Base-by-base conservation (phyloP, 2,329 filamentous ascomycete genomes). In the Pyrenophora graminea region DNA sequence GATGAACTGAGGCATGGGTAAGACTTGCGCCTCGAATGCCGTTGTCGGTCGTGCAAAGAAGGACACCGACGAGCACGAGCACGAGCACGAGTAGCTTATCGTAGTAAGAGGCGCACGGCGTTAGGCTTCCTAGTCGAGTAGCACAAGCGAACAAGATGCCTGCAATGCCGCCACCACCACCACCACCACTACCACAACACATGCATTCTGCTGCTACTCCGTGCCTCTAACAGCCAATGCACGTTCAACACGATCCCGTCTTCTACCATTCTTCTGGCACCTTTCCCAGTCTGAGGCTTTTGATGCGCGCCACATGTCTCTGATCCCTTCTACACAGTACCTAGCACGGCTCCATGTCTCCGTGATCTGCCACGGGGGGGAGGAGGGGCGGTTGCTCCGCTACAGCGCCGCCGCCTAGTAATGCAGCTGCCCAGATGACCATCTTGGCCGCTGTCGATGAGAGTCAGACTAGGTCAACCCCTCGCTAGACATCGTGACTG, bases 61-160 rank as follows among this genome's bases (percentile, higher is more conserved):
- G 9, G 10, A 30, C 55, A 48, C 40, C 12, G 23, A 15, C 10
- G 23, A 38, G n/a, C 33, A 15, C 10, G 23, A 38, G n/a, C n/a
- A 33, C 32, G 32, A 45, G 31, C 21, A 27, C 46, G 53, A 49
- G 58, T 52, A 56, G 59, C 64, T 64, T 67, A 68, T 68, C 61
- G 52, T 47, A 38, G 36, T 25, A 25, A 43, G 56, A 56, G 51
- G 55, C 60, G 51, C 58, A 50, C 55, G 43, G 54, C 52, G 34
- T 57, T 42, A n/a, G 31, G n/a, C 42, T 63, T 44, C 57, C 55
- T 51, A 50, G 54, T 52, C 33, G 39, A 62, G 59, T 42, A 53
- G 27, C 33, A 40, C 51, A 59, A 62, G 58, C 57, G 51, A 60
- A 21, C 19, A 21, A 37, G 50, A 48, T 48, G 45, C 42, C 54